Evolutionary conservation across 2,329 filamentous ascomycete species (phyloP).

Genomic region (Diaporthe velutina): DNA sequence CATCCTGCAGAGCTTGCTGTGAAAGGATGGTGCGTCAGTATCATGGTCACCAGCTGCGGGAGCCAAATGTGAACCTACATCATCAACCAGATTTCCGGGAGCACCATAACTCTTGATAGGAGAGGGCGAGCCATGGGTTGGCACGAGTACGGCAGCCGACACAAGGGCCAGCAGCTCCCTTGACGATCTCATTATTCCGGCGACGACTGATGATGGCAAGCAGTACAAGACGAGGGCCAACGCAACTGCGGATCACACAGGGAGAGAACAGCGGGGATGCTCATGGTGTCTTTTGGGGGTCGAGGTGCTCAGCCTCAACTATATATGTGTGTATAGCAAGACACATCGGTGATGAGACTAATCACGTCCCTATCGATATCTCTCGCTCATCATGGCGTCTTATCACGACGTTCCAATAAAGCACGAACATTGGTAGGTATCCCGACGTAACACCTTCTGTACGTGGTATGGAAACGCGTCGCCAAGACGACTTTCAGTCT

Average conservation of each 20-base stretch:
- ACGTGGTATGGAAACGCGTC: conserved; percentile 25
- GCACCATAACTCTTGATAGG: neutral
- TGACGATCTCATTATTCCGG: conserved; percentile 18
- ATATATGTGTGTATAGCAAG: neutral
- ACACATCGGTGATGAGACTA: neutral
- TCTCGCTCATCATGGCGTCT: conserved; percentile 16
- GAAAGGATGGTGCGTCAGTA: neutral
- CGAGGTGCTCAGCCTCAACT: neutral
- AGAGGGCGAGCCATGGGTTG: conserved; percentile 7
- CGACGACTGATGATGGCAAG: neutral
- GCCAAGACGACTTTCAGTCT: conserved; percentile 12
- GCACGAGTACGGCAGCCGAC: conserved; percentile 10
- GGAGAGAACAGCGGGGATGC: neutral
- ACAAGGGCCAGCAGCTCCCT: conserved; percentile 6
- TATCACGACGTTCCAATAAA: conserved; percentile 20
- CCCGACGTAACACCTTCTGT: conserved; percentile 3
- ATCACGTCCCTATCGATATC: neutral
- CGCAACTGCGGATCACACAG: neutral
- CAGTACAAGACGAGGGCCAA: neutral
- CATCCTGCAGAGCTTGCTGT: conserved; percentile 11
- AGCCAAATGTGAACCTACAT: neutral
- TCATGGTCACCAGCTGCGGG: neutral
- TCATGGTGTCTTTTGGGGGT: neutral
- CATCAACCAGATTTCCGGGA: neutral
- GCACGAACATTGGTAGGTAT: neutral